These are phyloP conservation scores for Cladosporium sp. DNA, from an alignment of 2,329 filamentous ascomycete species.

Conservation along the genomic window DNA sequence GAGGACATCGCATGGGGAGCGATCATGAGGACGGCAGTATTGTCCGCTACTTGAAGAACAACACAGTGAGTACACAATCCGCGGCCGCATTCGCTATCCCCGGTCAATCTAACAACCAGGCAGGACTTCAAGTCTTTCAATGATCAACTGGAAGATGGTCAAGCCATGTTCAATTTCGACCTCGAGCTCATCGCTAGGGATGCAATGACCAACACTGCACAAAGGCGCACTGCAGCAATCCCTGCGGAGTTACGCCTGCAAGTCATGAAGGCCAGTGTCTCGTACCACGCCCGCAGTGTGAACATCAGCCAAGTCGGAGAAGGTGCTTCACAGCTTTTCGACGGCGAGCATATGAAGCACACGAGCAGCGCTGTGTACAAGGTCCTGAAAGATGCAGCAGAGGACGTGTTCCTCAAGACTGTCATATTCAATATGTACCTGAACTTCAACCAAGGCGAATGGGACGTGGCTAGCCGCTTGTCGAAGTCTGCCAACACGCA, in stretches of 20 bases:
- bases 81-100: neutral
- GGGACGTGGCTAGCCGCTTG: too few relatives aligned
- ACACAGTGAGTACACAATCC: neutral
- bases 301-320: neutral
- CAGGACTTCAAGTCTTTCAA: neutral
- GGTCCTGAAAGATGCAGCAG: neutral
- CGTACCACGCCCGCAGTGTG: neutral
- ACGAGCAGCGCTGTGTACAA: neutral
- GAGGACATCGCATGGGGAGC: neutral
- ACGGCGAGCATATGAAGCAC: neutral
- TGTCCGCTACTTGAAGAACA: neutral
- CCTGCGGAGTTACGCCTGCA: neutral
- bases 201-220: neutral
- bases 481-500: too few relatives aligned
- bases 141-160: neutral
- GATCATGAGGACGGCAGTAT: neutral
- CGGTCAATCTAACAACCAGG: neutral
- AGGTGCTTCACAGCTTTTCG: neutral
- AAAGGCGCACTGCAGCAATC: neutral
- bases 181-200: neutral
- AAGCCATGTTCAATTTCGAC: neutral
- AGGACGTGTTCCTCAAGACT: neutral
- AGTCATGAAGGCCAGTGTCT: neutral
- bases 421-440: neutral
- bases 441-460: too few relatives aligned